Evolutionary conservation across 495 filamentous ascomycete genomes (phyloP), one percentile per base, ranked within the genome.

Genomic region (Hypoxylon intermedium): DNA sequence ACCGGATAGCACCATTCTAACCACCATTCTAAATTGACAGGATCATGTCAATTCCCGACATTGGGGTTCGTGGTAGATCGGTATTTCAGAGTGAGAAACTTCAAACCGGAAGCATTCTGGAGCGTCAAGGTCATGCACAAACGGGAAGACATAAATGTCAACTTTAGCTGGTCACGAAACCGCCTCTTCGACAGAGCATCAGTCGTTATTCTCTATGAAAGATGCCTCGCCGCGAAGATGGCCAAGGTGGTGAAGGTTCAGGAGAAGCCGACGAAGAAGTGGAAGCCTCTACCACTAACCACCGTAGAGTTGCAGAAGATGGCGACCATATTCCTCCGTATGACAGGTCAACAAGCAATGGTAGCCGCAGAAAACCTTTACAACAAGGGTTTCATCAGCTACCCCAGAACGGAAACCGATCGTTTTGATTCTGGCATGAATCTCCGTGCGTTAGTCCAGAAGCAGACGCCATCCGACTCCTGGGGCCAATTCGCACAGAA

Each of bases 221-320:
- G 89, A 53, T 98, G 93, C 63, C 76, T 98, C 2, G 49, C 71
- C 6, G 89, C 92, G n/a, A 89, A 86, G 51, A 82, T 77, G 5
- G 94, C 92, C 18, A 88, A 83, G 67, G 90, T 98, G 31, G 86
- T 75, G 12, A 93, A 90, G 65, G 87, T 97, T 21, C 84, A 89
- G 58, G 88, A 89, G 68, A 97, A 96, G 72, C 91, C 92, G 1
- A 96, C 93, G 13, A 93, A 87, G 63, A 97, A 95, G 76, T 96
- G 88, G 92, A 89, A 91, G 65, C 94, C 94, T 1, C 70, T 98
- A 26, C 94, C 94, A 1, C 78, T 98, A 63, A 98, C 94, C 0
- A 98, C 94, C 0, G 91, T 98, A n/a, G 95, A 98, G 65, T 76
- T 98, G n/a, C 94, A 98, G 69, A 98, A 97, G 79, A 91, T 92